phyloP scores from a whole-genome alignment of 805 yeast species.

The Diddensiella santjacobensis region DNA sequence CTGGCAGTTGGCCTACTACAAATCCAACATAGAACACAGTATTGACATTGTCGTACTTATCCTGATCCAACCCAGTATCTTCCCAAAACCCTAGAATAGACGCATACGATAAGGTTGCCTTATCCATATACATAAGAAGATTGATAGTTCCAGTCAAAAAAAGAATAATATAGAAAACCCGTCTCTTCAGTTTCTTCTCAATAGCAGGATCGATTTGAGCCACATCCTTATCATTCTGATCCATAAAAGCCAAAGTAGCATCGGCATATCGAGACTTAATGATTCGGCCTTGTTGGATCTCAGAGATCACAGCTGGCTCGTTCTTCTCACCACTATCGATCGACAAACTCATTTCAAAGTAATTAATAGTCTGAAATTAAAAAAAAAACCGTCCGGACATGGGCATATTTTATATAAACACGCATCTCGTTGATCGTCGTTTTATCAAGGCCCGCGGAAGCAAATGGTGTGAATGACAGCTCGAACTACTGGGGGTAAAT shows the following conservation, averaged over 20 bases:
- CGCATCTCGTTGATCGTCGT: no score
- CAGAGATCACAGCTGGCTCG: neutral
- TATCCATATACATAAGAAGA: constrained; percentile 38
- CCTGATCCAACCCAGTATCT: constrained; percentile 26
- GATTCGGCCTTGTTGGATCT: neutral
- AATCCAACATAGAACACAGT: constrained; percentile 45
- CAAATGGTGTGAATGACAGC: no score
- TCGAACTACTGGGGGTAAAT: neutral
- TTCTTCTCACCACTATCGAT: neutral
- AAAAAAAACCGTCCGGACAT: no score
- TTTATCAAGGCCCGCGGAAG: no score
- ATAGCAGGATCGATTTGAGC: constrained; percentile 5
- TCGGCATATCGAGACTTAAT: constrained; percentile 7
- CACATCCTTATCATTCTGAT: constrained; percentile 4
- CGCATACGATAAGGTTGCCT: constrained; percentile 41
- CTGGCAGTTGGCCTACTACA: constrained; percentile 45
- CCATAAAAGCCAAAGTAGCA: constrained; percentile 8
- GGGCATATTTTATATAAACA: no score
- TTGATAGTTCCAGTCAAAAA: constrained; percentile 4
- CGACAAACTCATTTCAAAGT: neutral
- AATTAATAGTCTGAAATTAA: no score
- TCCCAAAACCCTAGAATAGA: constrained; percentile 38
- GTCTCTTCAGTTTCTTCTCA: constrained; percentile 9
- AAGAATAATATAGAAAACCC: constrained; percentile 7
- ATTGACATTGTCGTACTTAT: constrained; percentile 6